phyloP scores from a whole-genome alignment of 352 stramenopile species.

The Phytophthora macrochlamydospora region DNA sequence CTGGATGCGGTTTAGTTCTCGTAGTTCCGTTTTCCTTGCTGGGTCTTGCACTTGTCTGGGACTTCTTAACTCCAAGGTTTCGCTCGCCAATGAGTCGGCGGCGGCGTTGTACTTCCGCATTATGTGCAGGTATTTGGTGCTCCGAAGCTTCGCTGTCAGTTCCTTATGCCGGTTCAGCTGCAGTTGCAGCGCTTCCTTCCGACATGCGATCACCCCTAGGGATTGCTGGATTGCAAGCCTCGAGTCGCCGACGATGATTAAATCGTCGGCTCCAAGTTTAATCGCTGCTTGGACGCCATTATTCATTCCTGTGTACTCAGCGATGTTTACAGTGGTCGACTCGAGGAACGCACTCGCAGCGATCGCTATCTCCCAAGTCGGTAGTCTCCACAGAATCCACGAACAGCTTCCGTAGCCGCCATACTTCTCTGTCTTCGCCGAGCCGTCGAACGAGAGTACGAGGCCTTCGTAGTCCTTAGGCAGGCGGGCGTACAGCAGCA shows the following conservation, averaged over 20 bases:
- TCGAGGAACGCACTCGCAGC: slow-evolving; percentile 6
- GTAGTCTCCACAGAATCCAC: slow-evolving; percentile 10
- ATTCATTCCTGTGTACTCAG: slow-evolving; percentile 6
- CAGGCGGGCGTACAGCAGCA: not conserved
- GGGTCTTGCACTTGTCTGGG: not conserved
- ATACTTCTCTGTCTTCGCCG: slow-evolving; percentile 7
- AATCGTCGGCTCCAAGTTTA: not conserved
- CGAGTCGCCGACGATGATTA: not conserved
- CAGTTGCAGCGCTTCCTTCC: slow-evolving; percentile 2
- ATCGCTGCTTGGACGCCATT: slow-evolving; percentile 2
- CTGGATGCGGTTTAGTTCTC: not conserved
- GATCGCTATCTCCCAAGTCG: slow-evolving; percentile 7
- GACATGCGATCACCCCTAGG: slow-evolving; percentile 10
- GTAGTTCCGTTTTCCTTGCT: not conserved
- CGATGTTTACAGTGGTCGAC: slow-evolving; percentile 2
- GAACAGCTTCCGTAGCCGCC: slow-evolving; percentile 7
- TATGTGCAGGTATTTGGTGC: not conserved
- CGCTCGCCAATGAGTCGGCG: slow-evolving; percentile 1
- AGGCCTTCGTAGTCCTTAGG: not conserved
- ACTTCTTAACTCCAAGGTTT: not conserved
- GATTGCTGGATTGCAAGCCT: slow-evolving; percentile 12
- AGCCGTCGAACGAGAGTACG: slow-evolving; percentile 10
- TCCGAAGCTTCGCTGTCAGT: not conserved
- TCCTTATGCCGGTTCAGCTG: not conserved
- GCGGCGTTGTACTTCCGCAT: not conserved